Base-by-base conservation (phyloP, 2,329 filamentous ascomycete genomes). In the Xylariaceae sp. region DNA sequence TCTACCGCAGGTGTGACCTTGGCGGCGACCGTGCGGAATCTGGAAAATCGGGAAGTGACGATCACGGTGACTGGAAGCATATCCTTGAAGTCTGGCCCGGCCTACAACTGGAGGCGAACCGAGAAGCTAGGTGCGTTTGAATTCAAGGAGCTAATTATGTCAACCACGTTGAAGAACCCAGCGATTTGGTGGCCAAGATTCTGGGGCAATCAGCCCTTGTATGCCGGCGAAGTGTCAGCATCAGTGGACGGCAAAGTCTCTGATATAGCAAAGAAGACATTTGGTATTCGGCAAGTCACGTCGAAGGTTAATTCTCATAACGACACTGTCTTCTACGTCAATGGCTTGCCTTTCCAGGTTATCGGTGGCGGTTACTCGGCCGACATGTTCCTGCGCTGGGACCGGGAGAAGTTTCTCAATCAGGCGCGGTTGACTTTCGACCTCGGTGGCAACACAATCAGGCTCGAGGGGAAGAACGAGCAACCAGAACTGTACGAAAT, bases 391-490 rank as follows among this genome's bases (percentile, higher is more conserved):
- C 58, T 81, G 4, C 72, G 77, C 5, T 82, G 74, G 60, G 67
- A 76, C 40, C 35, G 54, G 2, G 43, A 62, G 1, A 69, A 70
- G 17, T 68, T 80, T 21, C 59, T 58, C 11, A 53, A 59, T 0
- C 71, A 79, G 29, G 71, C 73, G 14, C 59, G 65, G 41, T 71
- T 78, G 48, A 64, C 73, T 41, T 62, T 81, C 0, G 74, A 79
- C 47, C 71, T 82, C 57, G 78, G 78, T 3, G 63, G 79, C 33
- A 83, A 83, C 53, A 79, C 77, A 0, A 62, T 83, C 15, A 73
- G 78, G 2, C 66, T 82, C 1, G 78, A 83, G 52, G 78, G 78
- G 2, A 81, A 81, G 45, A 72, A 78, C 52, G 78, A 82, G 49
- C 78, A 82, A 6, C 73, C 75, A 0, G 69, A 74, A 45, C 59